A percentile compares a stretch with the other conserved stretches of the same genome.
Conservation (phyloP, 2,329 filamentous ascomycete species). For the Clonostachys chloroleuca region DNA sequence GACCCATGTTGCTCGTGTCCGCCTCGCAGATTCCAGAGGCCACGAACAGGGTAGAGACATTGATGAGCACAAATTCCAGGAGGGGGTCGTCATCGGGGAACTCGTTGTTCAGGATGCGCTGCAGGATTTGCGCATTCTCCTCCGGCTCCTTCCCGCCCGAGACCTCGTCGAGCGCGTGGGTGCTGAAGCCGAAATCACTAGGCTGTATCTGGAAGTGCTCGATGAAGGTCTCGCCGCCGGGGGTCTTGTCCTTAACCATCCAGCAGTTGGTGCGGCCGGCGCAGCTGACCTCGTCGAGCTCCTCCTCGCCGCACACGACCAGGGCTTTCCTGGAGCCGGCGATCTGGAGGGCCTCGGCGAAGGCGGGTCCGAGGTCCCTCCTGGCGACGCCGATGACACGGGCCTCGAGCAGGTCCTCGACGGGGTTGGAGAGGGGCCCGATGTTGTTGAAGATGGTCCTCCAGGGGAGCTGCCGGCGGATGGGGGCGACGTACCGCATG, state of each 20-base stretch:
- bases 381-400: constrained; percentile 91
- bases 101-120: constrained; percentile 70
- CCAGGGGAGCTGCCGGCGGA: constrained; percentile 85
- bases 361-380: constrained; percentile 80
- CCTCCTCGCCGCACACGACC: constrained; percentile 89
- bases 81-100: constrained; percentile 76
- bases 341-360: constrained; percentile 77
- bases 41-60: constrained; percentile 84
- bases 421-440: constrained; percentile 86
- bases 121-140: constrained; percentile 84
- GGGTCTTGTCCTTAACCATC: constrained; percentile 57
- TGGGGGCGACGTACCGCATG: constrained; percentile 82
- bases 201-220: constrained; percentile 77
- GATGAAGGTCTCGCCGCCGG: constrained; percentile 43
- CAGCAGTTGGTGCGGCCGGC: constrained; percentile 88
- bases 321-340: constrained; percentile 78
- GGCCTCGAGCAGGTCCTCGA: constrained; percentile 80
- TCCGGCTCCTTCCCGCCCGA: constrained; percentile 80
- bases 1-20: constrained; percentile 73
- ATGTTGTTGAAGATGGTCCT: constrained; percentile 97
- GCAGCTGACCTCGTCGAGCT: constrained; percentile 92
- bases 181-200: constrained; percentile 78
- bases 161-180: constrained; percentile 72
- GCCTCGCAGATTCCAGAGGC: constrained; percentile 82
- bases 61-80: constrained; percentile 89